phyloP scores from a whole-genome alignment of 2,329 filamentous ascomycete species.

The Paradendryphiella salina region DNA sequence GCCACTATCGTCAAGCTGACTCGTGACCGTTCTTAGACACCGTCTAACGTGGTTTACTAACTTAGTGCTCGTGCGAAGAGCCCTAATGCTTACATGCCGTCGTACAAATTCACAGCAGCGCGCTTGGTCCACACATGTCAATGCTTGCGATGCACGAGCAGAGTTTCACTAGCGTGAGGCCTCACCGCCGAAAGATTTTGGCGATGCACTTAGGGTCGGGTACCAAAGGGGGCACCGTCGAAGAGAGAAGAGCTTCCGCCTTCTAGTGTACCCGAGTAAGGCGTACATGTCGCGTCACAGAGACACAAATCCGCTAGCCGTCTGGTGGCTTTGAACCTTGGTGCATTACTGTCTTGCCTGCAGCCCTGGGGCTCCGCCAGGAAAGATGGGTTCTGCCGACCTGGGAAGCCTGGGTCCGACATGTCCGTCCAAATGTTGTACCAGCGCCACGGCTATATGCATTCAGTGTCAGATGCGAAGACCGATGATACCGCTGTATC shows the following conservation, averaged over 20 bases:
- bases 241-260: neutral
- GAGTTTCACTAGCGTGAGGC: neutral
- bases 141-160: too few relatives aligned
- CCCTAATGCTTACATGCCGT: too few relatives aligned
- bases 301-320: neutral
- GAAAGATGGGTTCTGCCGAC: neutral
- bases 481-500: neutral
- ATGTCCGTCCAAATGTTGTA: neutral
- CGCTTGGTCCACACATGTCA: too few relatives aligned
- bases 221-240: neutral
- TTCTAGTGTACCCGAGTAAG: neutral
- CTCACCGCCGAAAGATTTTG: neutral
- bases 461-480: neutral
- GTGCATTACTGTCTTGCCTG: neutral
- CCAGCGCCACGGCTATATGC: neutral
- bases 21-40: too few relatives aligned
- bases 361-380: neutral
- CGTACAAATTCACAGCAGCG: too few relatives aligned
- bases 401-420: neutral
- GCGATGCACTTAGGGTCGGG: neutral
- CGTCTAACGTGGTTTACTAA: too few relatives aligned
- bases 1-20: too few relatives aligned
- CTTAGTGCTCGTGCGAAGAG: too few relatives aligned
- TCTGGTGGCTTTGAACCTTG: neutral
- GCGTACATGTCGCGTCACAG: neutral